A percentile compares a stretch with the other conserved stretches of the same genome.
Evolutionary conservation across 192 early-diverging fungal species (phyloP).

Genomic region (Coemansia sp.): DNA sequence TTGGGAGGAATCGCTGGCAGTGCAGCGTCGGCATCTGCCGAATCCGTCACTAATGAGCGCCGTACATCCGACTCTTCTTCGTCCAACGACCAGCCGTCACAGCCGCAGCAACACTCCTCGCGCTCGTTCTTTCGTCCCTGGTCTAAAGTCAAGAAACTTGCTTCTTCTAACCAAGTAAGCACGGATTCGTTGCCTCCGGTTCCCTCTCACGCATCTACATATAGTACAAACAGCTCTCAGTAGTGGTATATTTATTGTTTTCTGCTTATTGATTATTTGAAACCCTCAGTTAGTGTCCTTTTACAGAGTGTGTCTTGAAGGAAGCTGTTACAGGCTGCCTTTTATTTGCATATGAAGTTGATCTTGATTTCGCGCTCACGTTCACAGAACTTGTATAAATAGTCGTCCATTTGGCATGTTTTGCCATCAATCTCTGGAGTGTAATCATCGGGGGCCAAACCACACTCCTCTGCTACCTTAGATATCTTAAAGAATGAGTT

Average conservation of each 20-base stretch:
- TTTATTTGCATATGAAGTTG: too few relatives aligned
- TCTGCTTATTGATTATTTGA: neutral
- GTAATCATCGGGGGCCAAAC: too few relatives aligned
- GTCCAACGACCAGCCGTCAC: slow-evolving; percentile 16
- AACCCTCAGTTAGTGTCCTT: too few relatives aligned
- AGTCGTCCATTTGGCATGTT: too few relatives aligned
- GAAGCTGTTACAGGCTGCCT: too few relatives aligned
- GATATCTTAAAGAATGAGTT: too few relatives aligned
- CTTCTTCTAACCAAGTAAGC: slow-evolving; percentile 38
- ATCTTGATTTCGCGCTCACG: too few relatives aligned
- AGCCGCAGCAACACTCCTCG: slow-evolving; percentile 19
- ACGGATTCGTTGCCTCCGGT: slow-evolving; percentile 34
- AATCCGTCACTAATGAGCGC: slow-evolving; percentile 21
- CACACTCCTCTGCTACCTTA: too few relatives aligned
- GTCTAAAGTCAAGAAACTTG: slow-evolving; percentile 53
- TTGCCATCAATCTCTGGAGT: too few relatives aligned
- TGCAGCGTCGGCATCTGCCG: slow-evolving; percentile 3
- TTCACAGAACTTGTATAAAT: too few relatives aligned
- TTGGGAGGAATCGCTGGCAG: slow-evolving; percentile 14
- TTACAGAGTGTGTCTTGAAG: too few relatives aligned
- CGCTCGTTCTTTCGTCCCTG: slow-evolving; percentile 47
- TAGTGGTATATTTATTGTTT: slow-evolving; percentile 2
- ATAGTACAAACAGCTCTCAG: slow-evolving; percentile 22
- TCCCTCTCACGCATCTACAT: slow-evolving; percentile 37
- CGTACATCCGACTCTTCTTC: slow-evolving; percentile 38